Percentiles rank a stretch among this genome's conserved stretches.
phyloP scores from a whole-genome alignment of 805 yeast species.

The Debaryomyces maramus region DNA sequence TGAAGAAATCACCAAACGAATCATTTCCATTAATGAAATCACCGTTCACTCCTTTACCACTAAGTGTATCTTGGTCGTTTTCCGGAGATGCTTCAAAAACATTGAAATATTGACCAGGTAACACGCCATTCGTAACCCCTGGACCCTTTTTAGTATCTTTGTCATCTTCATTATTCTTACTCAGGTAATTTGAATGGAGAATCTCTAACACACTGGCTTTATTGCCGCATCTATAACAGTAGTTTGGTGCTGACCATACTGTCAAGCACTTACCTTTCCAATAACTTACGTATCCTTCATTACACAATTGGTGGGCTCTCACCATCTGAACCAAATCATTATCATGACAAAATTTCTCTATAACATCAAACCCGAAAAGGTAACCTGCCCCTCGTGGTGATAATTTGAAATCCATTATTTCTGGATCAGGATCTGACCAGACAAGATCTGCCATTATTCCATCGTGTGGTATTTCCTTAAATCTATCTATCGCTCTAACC shows the following conservation, averaged over 20 bases:
- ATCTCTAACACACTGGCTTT: slow-evolving; percentile 96
- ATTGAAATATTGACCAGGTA: slow-evolving; percentile 70
- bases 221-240: slow-evolving; percentile 96
- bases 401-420: slow-evolving; percentile 73
- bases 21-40: slow-evolving; percentile 19
- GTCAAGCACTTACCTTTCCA: slow-evolving; percentile 91
- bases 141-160: slow-evolving; percentile 4
- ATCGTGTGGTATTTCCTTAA: slow-evolving; percentile 95
- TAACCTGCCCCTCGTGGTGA: slow-evolving; percentile 98
- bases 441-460: slow-evolving; percentile 99
- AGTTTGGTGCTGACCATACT: slow-evolving; percentile 98
- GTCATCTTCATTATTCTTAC: slow-evolving; percentile 12
- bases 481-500: slow-evolving; percentile 84
- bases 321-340: slow-evolving; percentile 79
- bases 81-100: slow-evolving; percentile 98
- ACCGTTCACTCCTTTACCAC: slow-evolving; percentile 43
- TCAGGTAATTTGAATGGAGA: slow-evolving; percentile 45
- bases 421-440: slow-evolving; percentile 97
- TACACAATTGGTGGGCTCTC: slow-evolving; percentile 95
- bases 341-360: slow-evolving; percentile 75
- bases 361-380: slow-evolving; percentile 90
- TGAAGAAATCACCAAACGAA: slow-evolving; percentile 27
- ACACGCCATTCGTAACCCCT: slow-evolving; percentile 21
- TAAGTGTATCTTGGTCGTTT: slow-evolving; percentile 60
- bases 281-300: slow-evolving; percentile 91